Evolutionary conservation across 2,329 filamentous ascomycete species (phyloP).

Genomic region (Trichophyton schoenleinii): DNA sequence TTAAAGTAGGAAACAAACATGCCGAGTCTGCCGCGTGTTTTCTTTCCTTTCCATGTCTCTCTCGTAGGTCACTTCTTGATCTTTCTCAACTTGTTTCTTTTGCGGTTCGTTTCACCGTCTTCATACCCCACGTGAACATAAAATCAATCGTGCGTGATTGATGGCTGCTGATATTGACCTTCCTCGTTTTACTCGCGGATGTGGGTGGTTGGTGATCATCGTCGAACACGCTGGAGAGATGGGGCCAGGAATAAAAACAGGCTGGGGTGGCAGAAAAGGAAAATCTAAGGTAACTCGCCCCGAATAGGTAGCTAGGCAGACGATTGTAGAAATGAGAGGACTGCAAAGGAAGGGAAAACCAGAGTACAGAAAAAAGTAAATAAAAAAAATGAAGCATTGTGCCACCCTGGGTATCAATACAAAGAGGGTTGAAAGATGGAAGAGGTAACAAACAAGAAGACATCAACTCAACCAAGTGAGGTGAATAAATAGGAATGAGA

Average conservation of each 20-base stretch:
- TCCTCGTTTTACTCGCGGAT: too few relatives aligned
- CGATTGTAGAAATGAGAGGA: neutral
- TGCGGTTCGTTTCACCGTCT: neutral
- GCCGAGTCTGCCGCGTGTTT: neutral
- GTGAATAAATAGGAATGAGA: neutral
- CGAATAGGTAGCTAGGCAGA: neutral
- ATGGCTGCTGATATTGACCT: too few relatives aligned
- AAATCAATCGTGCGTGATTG: neutral
- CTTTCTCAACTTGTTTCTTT: neutral
- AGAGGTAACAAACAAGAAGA: neutral
- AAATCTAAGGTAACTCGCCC: neutral
- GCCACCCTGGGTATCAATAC: conserved; percentile 7
- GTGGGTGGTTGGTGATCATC: too few relatives aligned
- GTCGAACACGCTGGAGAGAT: neutral
- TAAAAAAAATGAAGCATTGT: conserved; percentile 4
- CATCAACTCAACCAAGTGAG: neutral
- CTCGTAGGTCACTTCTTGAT: neutral
- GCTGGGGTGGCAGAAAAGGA: neutral
- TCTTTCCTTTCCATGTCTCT: neutral
- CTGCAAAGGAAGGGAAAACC: neutral
- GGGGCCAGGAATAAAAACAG: neutral
- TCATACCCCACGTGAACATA: neutral
- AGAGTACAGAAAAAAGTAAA: conserved; percentile 1
- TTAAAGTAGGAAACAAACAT: neutral
- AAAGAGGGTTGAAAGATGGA: neutral